Evolutionary conservation across 257 asterid species (phyloP), one percentile per base, ranked within the genome.

Genomic region (Prunella vulgaris): DNA sequence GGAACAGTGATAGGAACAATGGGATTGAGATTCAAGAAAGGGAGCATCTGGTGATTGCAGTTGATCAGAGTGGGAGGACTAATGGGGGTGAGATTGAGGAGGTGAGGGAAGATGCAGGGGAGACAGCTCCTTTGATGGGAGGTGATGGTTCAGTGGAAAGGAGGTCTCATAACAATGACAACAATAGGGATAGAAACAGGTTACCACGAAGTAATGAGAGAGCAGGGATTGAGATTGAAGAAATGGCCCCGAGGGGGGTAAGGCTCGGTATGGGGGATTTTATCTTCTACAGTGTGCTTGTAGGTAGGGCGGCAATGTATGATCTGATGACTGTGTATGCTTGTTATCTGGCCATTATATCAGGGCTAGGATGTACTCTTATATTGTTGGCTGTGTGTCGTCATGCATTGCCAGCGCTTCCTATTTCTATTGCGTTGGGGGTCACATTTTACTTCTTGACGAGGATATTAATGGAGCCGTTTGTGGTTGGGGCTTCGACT

Each of bases 291-390:
- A 93, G 99, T 2, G 99, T 93, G 66, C 85, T 93, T 71, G 96
- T 93, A 18, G 97, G 99, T 42, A 82, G 99, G 82, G 99, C 99
- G 0, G 97, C 99, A 8, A 88, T 93, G 99, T 93, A 86, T 80
- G 99, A 93, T 86, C 48, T 93, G 79, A 85, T 93, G 99, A 93
- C 96, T 0, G 99, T 93, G 30, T 93, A 93, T 62, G 97, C 99
- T 69, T 93, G 99, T 82, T 93, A 93, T 83, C 97, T 93, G 2
- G 99, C 97, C 14, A 88, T 93, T 65, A 88, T 93, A 74, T 90
- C 95, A 0, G 99, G 99, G 5, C 86, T 93, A 10, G 99, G 96
- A 20, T 93, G 99, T 66, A 93, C 99, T 5, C 81, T 93, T 62
- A 87, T 93, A 73, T 71, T 93, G 82, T 75, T 93, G 83, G 96